phyloP scores from a whole-genome alignment of 2,329 filamentous ascomycete species.

The Cordyceps fumosorosea region DNA sequence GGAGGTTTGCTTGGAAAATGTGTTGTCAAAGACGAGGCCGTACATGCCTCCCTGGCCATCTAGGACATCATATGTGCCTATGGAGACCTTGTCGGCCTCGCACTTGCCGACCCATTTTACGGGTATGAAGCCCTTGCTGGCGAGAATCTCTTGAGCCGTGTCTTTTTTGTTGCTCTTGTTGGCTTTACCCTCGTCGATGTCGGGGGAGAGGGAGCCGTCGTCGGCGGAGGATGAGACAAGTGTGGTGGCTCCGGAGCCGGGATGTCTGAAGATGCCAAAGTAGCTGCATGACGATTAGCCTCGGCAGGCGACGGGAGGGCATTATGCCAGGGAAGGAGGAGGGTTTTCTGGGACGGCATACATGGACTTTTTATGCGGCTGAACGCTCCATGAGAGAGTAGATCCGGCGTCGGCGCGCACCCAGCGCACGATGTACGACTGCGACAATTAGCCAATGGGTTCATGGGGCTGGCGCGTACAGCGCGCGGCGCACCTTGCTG shows the following conservation, averaged over 20 bases:
- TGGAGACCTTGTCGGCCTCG: conserved; percentile 90
- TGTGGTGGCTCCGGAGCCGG: conserved; percentile 59
- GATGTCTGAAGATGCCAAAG: conserved; percentile 97
- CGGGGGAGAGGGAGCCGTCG: conserved; percentile 37
- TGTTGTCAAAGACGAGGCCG: conserved; percentile 96
- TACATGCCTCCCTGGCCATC: conserved; percentile 81
- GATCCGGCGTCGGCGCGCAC: conserved; percentile 83
- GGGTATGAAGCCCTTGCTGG: conserved; percentile 60
- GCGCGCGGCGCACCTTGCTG: conserved; percentile 66
- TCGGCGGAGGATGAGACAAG: conserved; percentile 34
- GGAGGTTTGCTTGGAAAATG: conserved; percentile 89
- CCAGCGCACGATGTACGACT: conserved; percentile 99
- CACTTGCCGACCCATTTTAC: conserved; percentile 90
- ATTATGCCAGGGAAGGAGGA: conserved; percentile 6
- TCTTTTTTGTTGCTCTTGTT: conserved; percentile 50
- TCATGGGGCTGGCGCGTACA: not conserved
- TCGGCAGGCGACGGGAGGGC: conserved; percentile 15
- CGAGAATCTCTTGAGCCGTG: conserved; percentile 56
- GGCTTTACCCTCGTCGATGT: conserved; percentile 38
- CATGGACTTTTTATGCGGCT: conserved; percentile 97
- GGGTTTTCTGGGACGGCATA: conserved; percentile 28
- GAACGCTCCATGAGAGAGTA: conserved; percentile 95
- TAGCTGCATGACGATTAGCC: conserved; percentile 47
- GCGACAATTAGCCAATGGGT: conserved; percentile 19
- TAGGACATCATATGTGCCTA: conserved; percentile 78